Base-by-base conservation (phyloP, 1,139 yeast species). In the Yamadazyma atmosphaerica region DNA sequence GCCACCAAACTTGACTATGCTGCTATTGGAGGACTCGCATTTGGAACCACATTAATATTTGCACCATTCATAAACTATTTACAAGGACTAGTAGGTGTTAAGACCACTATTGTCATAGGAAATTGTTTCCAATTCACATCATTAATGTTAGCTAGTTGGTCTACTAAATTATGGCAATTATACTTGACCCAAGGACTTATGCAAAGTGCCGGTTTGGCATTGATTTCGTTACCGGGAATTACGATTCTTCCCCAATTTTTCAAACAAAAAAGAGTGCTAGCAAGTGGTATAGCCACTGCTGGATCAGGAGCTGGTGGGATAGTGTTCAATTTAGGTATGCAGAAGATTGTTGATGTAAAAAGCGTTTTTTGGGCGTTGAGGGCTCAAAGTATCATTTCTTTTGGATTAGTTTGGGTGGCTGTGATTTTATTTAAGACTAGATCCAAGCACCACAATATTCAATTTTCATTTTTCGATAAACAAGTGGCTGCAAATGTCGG, bases 281-380 rank as follows among this genome's bases (percentile, higher is more conserved):
- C 84, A 1, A 58, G 72, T 10, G 83, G 86, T 3, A 46, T 82
- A 1, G 74, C 78, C 0, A 71, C 82, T 0, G 72, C 81, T 1
- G 86, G 87, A 0, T 72, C 84, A 1, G 81, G 85, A 7, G 58
- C 73, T 5, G 89, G 87, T 1, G 88, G 88, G 2, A 70, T 83
- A 41, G 59, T 63, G 4, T 76, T 61, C 44, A 65, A 60, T 39
- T 50, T 66, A 40, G 68, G 60, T n/a, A 63, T 65, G 68, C 67
- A 65, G 42, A 54, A 51, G 32, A 53, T 67, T 8, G 60, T 62
- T n/a, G 52, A 63, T 33, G 41, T 37, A 1, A 50, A 47, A 13
- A 45, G 52, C 17, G 68, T 63, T 3, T 48, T 46, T 37, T 66
- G 72, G 72, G 72, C 71, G 0, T 51, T 65, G 34, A 47, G 70